These are phyloP conservation scores for Phytophthora sansomeana DNA, from an alignment of 352 stramenopile genomes.

Conservation along the genomic window DNA sequence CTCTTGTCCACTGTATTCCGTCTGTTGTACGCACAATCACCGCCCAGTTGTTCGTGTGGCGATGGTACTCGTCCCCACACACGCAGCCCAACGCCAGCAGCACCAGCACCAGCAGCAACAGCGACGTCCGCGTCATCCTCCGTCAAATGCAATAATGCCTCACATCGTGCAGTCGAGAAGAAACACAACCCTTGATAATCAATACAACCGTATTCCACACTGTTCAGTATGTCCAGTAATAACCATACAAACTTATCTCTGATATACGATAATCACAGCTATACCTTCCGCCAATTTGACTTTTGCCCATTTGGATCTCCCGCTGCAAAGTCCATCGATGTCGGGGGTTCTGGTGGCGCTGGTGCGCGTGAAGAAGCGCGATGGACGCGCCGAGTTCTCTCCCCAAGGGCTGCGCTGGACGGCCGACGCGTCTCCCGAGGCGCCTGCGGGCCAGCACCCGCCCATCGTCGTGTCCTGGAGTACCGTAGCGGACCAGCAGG, in stretches of 20 bases:
- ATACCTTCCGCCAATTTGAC: neutral
- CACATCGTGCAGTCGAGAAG: conserved; percentile 6
- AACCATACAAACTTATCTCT: neutral
- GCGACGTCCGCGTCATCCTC: conserved; percentile 22
- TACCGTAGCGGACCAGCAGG: conserved; percentile 82
- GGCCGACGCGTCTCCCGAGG: conserved; percentile 45
- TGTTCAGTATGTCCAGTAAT: neutral
- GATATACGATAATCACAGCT: conserved; percentile 6
- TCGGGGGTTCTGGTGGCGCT: conserved; percentile 51
- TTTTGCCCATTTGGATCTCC: neutral
- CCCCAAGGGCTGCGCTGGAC: conserved; percentile 68
- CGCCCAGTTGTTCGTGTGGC: conserved; percentile 90
- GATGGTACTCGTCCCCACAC: conserved; percentile 52
- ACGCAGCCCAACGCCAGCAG: conserved; percentile 36
- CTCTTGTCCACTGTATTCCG: neutral
- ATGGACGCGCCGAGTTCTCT: conserved; percentile 68
- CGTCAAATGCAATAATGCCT: conserved; percentile 21
- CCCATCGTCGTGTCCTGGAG: conserved; percentile 72
- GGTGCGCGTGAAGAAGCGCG: conserved; percentile 86
- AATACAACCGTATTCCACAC: neutral
- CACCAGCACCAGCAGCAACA: conserved; percentile 36
- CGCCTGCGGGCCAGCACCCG: conserved; percentile 21
- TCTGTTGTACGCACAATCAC: conserved; percentile 59
- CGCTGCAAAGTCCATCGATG: conserved; percentile 20
- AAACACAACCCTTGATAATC: neutral